Evolutionary conservation across 139 green algal genomes (phyloP), one percentile per base, ranked within the genome.

Genomic region (Ettlia oleoabundans): DNA sequence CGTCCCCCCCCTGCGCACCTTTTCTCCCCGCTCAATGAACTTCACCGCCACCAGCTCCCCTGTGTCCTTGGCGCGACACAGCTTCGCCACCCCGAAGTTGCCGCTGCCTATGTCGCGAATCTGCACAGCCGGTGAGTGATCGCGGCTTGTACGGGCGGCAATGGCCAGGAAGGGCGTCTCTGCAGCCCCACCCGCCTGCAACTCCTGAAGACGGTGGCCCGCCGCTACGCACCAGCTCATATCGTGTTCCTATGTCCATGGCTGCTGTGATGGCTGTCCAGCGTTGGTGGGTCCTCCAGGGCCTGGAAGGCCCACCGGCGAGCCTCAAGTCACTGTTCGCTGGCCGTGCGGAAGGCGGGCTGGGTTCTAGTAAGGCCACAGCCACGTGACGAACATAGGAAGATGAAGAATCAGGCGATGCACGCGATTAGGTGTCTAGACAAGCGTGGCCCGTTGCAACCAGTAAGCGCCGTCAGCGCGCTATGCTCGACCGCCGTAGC

Each of bases 41-140:
- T 96, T 97, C n/a, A 96, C 88, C 1, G 93, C 93, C 19, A 97
- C 84, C 7, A 93, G 65, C 73, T 96, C 89, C 21, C 91, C 93
- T 1, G 89, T 95, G 28, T 74, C 47, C 70, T 82, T 91, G 38
- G 94, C 84, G 21, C 84, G 81, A 85, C 92, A 92, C 40, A 96
- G 66, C 80, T 95, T 95, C 2, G 96, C 93, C 2, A 98, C 91
- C 4, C 96, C 96, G 88, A 99, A 99, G 82, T 99, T 99, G n/a
- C 96, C 96, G 53, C 63, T 88, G 28, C 96, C 96, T 65, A 98
- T 94, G 43, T 98, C 93, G 9, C 81, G 74, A 42, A 92, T 82
- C 89, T 92, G 85, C 42, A 55, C 33, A 43, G 53, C 18, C 19
- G 21, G 26, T 19, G 13, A 6, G 65, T 42, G 18, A n/a, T 65